Base-by-base conservation (phyloP, 2,329 filamentous ascomycete genomes). In the Paramyrothecium roridum region DNA sequence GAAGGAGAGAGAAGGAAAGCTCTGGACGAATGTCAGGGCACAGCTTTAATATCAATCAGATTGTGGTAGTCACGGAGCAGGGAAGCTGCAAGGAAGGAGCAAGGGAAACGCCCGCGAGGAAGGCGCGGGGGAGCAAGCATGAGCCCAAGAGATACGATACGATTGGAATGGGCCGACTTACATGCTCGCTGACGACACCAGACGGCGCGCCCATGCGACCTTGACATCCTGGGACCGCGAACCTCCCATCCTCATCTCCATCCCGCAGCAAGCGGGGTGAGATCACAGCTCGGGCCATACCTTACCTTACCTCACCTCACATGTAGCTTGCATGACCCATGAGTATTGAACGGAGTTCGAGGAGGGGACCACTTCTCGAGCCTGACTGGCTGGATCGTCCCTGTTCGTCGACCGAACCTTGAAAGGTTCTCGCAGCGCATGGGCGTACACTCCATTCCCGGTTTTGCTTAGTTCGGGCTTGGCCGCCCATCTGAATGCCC, bases 1-100 rank as follows among this genome's bases (percentile, higher is more conserved):
- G 49, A 55, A 55, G 52, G 53, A 51, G 55, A 57, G 40, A 52
- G 48, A 61, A 43, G 52, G 57, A 50, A 47, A 43, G 43, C 47
- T 52, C 17, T 37, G 40, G 50, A 26, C 21, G 22, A 21, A 45
- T 4, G 26, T 6, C 10, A 10, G 26, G 26, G 26, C 26, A 30
- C 26, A 30, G 26, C 26, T 30, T 30, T 30, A 30, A 30, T 30
- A 30, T 30, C 26, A 30, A 30, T 10, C 26, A 30, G 26, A 30
- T 30, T 30, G 26, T 6, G 6, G 4, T 30, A 30, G 26, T 10
- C 4, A 30, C 26, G 26, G 26, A 30, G 10, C 26, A 30, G 26
- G 26, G 26, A 10, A 30, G 26, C 6, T 30, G 26, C 6, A 30
- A 55, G 52, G 53, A 53, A 54, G 48, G 56, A 20, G 52, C 55